Base-by-base conservation (phyloP, 108 stramenopile genomes). In the Pseudonitzschia multistriata region DNA sequence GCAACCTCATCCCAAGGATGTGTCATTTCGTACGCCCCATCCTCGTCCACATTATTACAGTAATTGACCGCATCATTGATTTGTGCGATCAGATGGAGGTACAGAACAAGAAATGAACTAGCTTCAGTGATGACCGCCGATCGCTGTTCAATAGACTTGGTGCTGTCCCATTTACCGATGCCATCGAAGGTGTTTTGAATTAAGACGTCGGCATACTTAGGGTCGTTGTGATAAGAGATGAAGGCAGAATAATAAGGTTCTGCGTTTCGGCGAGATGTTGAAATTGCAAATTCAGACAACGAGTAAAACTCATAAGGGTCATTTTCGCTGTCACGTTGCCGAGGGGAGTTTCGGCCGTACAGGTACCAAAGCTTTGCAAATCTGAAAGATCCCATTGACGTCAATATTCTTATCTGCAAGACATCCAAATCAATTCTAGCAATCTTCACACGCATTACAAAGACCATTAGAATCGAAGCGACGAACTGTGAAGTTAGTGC, bases 1-100 rank as follows among this genome's bases (percentile, higher is more conserved):
- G 90, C 90, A 40, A 88, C 89, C 66, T 89, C 82, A 71, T 92
- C 91, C 86, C 85, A 92, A 37, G 70, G 72, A 70, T 79, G 75
- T 24, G 72, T 71, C 64, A 78, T 66, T 1, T 76, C 73, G 15
- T 79, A 66, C 29, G 62, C 76, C 56, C 66, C 77, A 24, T 79
- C 75, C 2, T 30, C n/a, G 29, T 80, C 80, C 22, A 31, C 48
- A 49, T 74, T 61, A 27, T 69, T 76, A 67, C 93, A 94, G 11
- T 71, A 54, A 35, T 68, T 60, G 10, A 79, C 74, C 0, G 88
- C 80, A 62, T 78, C 74, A 2, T 80, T 80, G 10, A 89, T 49
- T 55, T 87, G 49, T 7, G 79, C 80, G 59, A 94, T 73, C 59
- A 81, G 67, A 60, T 87, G 84, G 74, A 91, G 74, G 42, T 80